A percentile compares a stretch with the other conserved stretches of the same genome.
These are phyloP conservation scores for Penicillium atrosanguineum DNA, from an alignment of 495 filamentous ascomycete species.

Conservation along the genomic window DNA sequence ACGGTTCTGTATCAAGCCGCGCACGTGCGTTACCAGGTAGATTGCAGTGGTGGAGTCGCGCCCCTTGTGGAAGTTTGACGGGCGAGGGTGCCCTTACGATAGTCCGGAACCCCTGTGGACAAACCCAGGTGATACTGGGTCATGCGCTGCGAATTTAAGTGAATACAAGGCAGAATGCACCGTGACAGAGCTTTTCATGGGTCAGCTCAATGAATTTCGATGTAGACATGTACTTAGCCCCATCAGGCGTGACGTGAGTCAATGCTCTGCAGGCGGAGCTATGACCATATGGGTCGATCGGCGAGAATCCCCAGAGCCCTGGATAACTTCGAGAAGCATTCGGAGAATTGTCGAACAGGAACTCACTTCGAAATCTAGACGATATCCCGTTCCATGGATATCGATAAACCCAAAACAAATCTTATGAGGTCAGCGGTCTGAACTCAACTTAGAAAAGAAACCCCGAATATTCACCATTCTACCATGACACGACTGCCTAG, in stretches of 20 bases:
- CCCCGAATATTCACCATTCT: no score
- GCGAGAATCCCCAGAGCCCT: not conserved
- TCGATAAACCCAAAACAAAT: not conserved
- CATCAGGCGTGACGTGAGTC: not conserved
- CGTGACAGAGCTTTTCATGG: not conserved
- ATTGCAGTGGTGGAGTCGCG: not conserved
- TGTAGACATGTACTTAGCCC: not conserved
- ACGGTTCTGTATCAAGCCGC: not conserved
- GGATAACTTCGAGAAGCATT: not conserved
- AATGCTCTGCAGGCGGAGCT: not conserved
- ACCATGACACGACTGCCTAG: no score
- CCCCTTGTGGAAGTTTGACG: not conserved
- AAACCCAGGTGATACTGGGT: not conserved
- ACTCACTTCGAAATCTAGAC: not conserved
- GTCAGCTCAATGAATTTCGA: not conserved
- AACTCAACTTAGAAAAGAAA: no score
- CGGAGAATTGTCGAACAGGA: not conserved
- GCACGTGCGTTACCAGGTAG: not conserved
- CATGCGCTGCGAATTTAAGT: no score
- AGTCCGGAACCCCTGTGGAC: not conserved
- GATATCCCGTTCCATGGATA: not conserved
- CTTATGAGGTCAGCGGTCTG: no score
- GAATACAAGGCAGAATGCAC: not conserved
- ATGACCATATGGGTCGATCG: not conserved
- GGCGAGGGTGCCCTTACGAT: no score